These are phyloP conservation scores for Penicillium thymicola DNA, from an alignment of 2,329 filamentous ascomycete genomes.

Conservation along the genomic window DNA sequence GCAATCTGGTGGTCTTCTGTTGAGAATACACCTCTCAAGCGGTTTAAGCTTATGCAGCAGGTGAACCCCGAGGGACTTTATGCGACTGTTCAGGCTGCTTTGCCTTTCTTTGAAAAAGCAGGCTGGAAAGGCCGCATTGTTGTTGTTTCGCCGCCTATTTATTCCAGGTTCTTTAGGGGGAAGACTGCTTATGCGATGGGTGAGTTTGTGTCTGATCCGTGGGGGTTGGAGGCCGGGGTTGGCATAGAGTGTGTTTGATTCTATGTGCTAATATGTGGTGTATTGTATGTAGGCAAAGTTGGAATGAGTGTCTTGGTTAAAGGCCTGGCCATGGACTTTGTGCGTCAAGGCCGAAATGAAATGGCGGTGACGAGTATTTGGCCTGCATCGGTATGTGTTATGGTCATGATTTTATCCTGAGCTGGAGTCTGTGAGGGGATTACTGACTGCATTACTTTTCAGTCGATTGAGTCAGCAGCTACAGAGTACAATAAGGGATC, in stretches of 20 bases:
- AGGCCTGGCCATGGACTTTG: conserved; percentile 78
- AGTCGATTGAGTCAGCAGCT: conserved; percentile 71
- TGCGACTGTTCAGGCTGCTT: conserved; percentile 62
- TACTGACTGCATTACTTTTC: conserved; percentile 9
- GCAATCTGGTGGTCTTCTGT: conserved; percentile 83
- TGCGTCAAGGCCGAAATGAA: conserved; percentile 58
- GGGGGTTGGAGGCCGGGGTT: not conserved
- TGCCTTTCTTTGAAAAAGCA: conserved; percentile 62
- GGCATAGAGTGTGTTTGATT: too few relatives aligned
- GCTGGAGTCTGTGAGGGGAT: not conserved
- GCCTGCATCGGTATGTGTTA: conserved; percentile 65
- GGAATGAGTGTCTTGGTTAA: conserved; percentile 79
- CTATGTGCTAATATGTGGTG: not conserved
- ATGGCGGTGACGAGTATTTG: conserved; percentile 82
- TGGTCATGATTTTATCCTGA: not conserved
- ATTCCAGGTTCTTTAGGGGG: conserved; percentile 77
- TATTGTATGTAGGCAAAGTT: conserved; percentile 57
- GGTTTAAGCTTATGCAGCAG: conserved; percentile 75
- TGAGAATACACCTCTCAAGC: conserved; percentile 66
- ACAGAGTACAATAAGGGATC: conserved; percentile 54
- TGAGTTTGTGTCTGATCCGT: conserved; percentile 11
- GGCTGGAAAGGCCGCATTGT: conserved; percentile 63
- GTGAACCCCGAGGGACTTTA: conserved; percentile 76
- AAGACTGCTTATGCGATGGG: conserved; percentile 79
- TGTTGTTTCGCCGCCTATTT: conserved; percentile 80